Base-by-base conservation (phyloP, 2,329 filamentous ascomycete species). In the Botrytis hyacinthi region DNA sequence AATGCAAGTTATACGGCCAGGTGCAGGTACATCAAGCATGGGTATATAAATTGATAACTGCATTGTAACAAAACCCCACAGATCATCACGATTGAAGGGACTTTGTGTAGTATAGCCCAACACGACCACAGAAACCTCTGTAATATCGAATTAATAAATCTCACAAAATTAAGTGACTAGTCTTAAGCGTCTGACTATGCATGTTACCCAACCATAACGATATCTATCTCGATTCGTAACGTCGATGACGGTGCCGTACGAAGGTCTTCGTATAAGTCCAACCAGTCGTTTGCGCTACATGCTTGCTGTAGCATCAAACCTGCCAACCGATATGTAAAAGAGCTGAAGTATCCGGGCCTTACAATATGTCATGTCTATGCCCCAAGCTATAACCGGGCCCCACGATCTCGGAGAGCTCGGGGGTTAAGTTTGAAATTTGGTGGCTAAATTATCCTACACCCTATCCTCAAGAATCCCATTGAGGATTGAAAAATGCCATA, bases 1-100 rank as follows among this genome's bases (percentile, higher is more conserved):
- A 20, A 59, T 69, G 44, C 71, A 60, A 54, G n/a, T 37, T 59
- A 44, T 46, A 46, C 68, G 51, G 57, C 42, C 42, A 46, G 29
- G 37, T 46, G 40, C 51, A 70, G 51, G 40, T 62, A 60, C 37
- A 35, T 62, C 20, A 46, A 46, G 54, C 51, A 70, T 70, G 68
- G 68, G 40, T 59, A 73, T 60, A 46, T 68, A 73, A 73, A 51
- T 29, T 57, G 37, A 69, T 69, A 57, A 57, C 48, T 69, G 26
- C 66, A 44, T 57, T 59, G n/a, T 69, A 57, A 69, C 48, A 59
- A 66, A 73, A 68, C 62, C 71, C 70, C 62, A 51, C 71, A 72
- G 71, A 69, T 72, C 40, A 61, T 69, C 48, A 32, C 46, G 63
- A 72, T 68, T 59, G 67, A 59, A 20, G 40, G 44, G n/a, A 51